Conservation (phyloP, 805 yeast genomes). For the Sugiyamaella valdiviana region DNA sequence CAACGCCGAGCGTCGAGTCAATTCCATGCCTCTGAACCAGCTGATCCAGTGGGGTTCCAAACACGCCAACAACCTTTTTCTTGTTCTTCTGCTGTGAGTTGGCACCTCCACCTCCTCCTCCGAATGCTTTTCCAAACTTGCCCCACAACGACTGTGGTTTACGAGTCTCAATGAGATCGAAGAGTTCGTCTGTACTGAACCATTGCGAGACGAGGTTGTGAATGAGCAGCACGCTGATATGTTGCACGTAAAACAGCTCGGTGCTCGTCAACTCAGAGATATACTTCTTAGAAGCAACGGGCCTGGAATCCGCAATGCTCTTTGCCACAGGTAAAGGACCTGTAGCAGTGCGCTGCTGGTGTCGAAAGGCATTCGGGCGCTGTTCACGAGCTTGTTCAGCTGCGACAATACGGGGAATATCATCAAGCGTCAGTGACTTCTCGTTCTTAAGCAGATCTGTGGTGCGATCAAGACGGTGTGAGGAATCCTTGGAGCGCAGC, state of each 20-base stretch:
- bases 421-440: constrained; percentile 85
- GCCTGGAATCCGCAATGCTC: constrained; percentile 1
- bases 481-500: constrained; percentile 1
- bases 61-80: constrained; percentile 43
- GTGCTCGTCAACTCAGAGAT: constrained; percentile 39
- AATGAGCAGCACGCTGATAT: constrained; percentile 47
- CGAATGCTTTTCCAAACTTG: constrained; percentile 38
- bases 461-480: constrained; percentile 46
- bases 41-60: constrained; percentile 69
- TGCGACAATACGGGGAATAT: constrained; percentile 93
- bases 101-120: constrained; percentile 17
- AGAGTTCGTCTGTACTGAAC: constrained; percentile 35
- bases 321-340: constrained; percentile 13
- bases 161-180: constrained; percentile 34
- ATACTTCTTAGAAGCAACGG: constrained; percentile 13
- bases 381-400: constrained; percentile 93
- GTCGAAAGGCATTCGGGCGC: constrained; percentile 86
- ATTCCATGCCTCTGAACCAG: constrained; percentile 68
- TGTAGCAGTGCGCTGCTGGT: constrained; percentile 44
- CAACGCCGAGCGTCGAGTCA: constrained; percentile 78
- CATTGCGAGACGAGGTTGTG: constrained; percentile 30
- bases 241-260: constrained; percentile 55
- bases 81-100: constrained; percentile 16
- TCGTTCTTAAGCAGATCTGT: constrained; percentile 70
- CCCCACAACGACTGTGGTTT: constrained; percentile 42